Evolutionary conservation across 805 yeast species (phyloP), one percentile per base, ranked within the genome.

Genomic region (Metschnikowia chrysomelidarum): DNA sequence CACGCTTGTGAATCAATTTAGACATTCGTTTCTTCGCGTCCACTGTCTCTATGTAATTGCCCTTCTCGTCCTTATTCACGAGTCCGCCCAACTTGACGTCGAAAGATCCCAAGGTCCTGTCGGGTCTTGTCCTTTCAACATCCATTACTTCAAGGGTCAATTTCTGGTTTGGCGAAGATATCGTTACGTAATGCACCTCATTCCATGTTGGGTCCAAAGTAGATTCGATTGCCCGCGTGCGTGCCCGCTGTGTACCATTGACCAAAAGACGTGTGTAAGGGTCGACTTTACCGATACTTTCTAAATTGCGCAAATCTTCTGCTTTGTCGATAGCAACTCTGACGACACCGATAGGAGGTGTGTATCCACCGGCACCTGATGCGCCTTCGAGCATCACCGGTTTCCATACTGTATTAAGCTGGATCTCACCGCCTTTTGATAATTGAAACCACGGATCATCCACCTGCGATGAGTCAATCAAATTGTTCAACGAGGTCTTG

Each of bases 331-430:
- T 60, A 40, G 74, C 69, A 19, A 93, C 69, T 54, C 97, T 79
- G 5, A 89, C 73, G 21, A 84, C 91, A 56, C 99, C 98, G 56
- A 91, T 82, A 32, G 98, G 98, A 39, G 87, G 87, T n/a, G 87
- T 78, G 64, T 88, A 91, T 33, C 91, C 93, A 48, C 81, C 78
- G 15, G 85, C 63, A 42, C 87, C 86, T 24, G 78, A 61, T 12
- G 82, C 83, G 34, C 80, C 77, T 15, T 70, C 60, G 52, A 91
- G 62, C 19, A 73, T 78, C 33, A 89, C 95, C 7, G 98, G 91
- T 60, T 82, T 87, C 96, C 96, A 93, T 34, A 67, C 62, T 19
- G 93, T 77, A 4, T 74, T 61, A 38, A 93, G 56, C 47, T 79
- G 76, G 25, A 86, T 69, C 49, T 83, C 87, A 38, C 96, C 97